Evolutionary conservation across 306 rosid species (phyloP).

Genomic region (Acacia confusa): DNA sequence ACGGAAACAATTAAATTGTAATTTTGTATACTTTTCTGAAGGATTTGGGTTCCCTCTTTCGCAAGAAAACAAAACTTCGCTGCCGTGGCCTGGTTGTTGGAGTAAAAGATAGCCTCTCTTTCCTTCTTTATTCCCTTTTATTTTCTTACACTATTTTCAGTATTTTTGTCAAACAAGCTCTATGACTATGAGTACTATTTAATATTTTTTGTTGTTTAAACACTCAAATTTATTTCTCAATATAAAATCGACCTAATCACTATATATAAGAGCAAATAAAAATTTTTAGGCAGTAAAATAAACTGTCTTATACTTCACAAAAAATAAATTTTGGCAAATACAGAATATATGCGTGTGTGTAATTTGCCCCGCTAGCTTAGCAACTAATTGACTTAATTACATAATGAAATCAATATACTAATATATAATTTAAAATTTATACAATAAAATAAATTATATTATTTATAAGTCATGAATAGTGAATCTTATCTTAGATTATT

Average conservation of each 20-base stretch:
- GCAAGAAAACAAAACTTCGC: constrained; percentile 8
- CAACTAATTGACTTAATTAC: too few species aligned
- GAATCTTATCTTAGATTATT: too few species aligned
- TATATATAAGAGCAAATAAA: too few species aligned
- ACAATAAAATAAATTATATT: too few species aligned
- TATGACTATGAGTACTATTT: neutral
- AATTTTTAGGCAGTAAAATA: too few species aligned
- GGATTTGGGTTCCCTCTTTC: neutral
- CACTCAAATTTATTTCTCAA: neutral
- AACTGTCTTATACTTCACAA: too few species aligned
- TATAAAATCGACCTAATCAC: neutral
- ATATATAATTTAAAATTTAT: too few species aligned
- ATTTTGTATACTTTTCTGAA: constrained; percentile 4
- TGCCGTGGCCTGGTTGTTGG: neutral
- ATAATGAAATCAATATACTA: too few species aligned
- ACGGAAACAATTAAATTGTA: neutral
- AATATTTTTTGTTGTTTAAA: neutral
- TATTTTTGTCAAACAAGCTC: neutral
- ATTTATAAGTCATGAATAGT: too few species aligned
- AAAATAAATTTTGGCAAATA: too few species aligned
- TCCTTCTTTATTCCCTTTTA: neutral
- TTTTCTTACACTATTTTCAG: neutral
- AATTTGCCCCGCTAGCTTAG: too few species aligned
- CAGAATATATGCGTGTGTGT: too few species aligned
- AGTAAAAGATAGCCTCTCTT: neutral